Conservation (phyloP, 768 basidiomycete genomes). For the Kwoniella heveanensis region DNA sequence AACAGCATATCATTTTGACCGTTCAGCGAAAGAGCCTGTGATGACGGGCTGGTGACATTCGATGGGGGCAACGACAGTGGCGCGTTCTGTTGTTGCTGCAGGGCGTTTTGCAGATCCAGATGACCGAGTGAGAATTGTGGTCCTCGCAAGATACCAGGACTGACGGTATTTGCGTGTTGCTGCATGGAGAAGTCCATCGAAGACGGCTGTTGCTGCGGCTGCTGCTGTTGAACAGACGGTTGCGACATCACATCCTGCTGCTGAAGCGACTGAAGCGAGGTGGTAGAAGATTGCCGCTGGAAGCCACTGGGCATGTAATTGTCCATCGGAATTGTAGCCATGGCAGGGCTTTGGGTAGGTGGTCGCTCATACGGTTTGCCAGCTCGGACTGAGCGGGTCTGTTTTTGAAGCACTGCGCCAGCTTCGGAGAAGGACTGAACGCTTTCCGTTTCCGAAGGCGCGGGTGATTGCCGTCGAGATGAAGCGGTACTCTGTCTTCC, state of each 20-base stretch:
- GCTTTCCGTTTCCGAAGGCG: constrained; percentile 45
- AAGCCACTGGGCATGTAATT: constrained; percentile 19
- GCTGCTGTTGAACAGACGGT: constrained; percentile 5
- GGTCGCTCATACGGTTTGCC: constrained; percentile 50
- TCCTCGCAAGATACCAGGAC: constrained; percentile 38
- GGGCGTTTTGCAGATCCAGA: constrained; percentile 4
- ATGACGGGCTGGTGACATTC: constrained; percentile 10
- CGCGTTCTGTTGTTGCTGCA: constrained; percentile 4
- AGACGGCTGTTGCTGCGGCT: constrained; percentile 9
- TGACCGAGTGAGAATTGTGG: constrained; percentile 32
- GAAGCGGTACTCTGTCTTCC: constrained; percentile 43
- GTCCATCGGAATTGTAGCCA: constrained; percentile 23
- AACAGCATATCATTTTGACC: constrained; percentile 33
- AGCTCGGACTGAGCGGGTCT: constrained; percentile 36
- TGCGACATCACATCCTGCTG: constrained; percentile 13
- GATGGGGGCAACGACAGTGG: neutral
- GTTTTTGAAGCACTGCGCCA: constrained; percentile 40
- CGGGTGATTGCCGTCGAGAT: constrained; percentile 39
- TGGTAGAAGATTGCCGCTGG: constrained; percentile 30
- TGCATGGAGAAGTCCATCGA: constrained; percentile 10
- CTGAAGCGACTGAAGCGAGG: constrained; percentile 30
- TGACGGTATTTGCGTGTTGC: constrained; percentile 33
- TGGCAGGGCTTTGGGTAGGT: constrained; percentile 35
- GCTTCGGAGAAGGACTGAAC: constrained; percentile 48
- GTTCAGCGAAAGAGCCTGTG: constrained; percentile 12